Evolutionary conservation across 352 stramenopile species (phyloP).

Genomic region (Pythium rhizo-oryzae): DNA sequence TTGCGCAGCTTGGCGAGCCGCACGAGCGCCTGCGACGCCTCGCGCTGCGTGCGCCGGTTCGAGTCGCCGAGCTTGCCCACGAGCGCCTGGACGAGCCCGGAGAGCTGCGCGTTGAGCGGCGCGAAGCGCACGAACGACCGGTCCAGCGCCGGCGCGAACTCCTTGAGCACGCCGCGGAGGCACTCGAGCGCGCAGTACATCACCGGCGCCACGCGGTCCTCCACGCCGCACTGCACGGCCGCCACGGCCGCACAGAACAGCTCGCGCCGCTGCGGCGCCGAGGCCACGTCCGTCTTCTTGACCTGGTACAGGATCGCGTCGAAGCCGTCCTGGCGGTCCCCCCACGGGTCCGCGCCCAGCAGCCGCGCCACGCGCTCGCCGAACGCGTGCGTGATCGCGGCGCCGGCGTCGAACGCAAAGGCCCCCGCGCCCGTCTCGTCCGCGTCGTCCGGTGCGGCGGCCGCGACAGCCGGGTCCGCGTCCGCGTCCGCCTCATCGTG

Average conservation of each 20-base stretch:
- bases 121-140: constrained; percentile 41
- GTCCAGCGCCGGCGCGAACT: constrained; percentile 58
- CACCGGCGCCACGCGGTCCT: constrained; percentile 76
- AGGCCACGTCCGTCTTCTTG: constrained; percentile 62
- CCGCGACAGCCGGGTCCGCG: neutral
- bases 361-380: constrained; percentile 70
- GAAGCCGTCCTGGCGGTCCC: constrained; percentile 78
- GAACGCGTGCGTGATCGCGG: constrained; percentile 69
- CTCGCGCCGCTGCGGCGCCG: constrained; percentile 43
- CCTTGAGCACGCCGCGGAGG: constrained; percentile 62
- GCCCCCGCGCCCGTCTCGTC: constrained; percentile 12
- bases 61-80: constrained; percentile 73
- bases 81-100: constrained; percentile 46
- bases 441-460: too few species aligned
- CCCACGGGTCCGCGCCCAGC: constrained; percentile 75
- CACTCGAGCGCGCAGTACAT: constrained; percentile 87
- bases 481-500: constrained; percentile 15
- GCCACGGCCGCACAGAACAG: constrained; percentile 68
- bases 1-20: constrained; percentile 68
- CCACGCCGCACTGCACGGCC: constrained; percentile 70
- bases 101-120: constrained; percentile 65
- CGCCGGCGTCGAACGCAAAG: constrained; percentile 59
- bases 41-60: constrained; percentile 83
- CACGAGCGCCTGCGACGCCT: constrained; percentile 58
- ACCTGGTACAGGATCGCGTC: constrained; percentile 68